A percentile compares a stretch with the other conserved stretches of the same genome.
phyloP scores from a whole-genome alignment of 805 yeast species.

The Candida quercuum region DNA sequence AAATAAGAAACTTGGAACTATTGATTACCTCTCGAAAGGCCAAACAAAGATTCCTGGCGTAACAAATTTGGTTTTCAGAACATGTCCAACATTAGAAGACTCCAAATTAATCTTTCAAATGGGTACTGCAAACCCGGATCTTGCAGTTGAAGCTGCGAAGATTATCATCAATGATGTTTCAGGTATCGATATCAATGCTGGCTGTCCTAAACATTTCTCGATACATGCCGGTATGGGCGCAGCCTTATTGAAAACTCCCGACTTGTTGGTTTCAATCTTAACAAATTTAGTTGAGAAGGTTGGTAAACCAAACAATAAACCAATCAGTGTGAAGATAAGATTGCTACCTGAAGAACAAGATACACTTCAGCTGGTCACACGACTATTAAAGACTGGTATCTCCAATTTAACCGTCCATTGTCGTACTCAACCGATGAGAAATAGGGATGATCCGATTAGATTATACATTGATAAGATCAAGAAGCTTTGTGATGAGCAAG shows the following conservation, averaged over 20 bases:
- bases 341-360: conserved; percentile 58
- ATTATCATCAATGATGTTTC: conserved; percentile 81
- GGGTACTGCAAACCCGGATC: conserved; percentile 78
- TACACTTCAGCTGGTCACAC: conserved; percentile 53
- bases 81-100: conserved; percentile 57
- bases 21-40: conserved; percentile 49
- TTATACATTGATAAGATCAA: conserved; percentile 60
- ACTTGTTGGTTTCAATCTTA: conserved; percentile 64
- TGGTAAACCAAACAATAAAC: conserved; percentile 70
- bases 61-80: conserved; percentile 64
- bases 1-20: conserved; percentile 51
- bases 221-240: conserved; percentile 98
- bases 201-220: conserved; percentile 96
- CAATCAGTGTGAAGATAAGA: conserved; percentile 89
- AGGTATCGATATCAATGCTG: conserved; percentile 92
- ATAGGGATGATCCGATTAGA: conserved; percentile 75
- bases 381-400: conserved; percentile 73
- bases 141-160: conserved; percentile 86
- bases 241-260: conserved; percentile 80
- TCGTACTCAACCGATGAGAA: conserved; percentile 84
- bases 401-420: conserved; percentile 86
- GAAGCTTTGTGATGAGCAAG: conserved; percentile 50
- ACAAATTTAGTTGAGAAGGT: conserved; percentile 66
- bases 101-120: conserved; percentile 77
- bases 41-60: conserved; percentile 40